phyloP scores from a whole-genome alignment of 2,329 filamentous ascomycete genomes.

The Beauveria brongniartii region DNA sequence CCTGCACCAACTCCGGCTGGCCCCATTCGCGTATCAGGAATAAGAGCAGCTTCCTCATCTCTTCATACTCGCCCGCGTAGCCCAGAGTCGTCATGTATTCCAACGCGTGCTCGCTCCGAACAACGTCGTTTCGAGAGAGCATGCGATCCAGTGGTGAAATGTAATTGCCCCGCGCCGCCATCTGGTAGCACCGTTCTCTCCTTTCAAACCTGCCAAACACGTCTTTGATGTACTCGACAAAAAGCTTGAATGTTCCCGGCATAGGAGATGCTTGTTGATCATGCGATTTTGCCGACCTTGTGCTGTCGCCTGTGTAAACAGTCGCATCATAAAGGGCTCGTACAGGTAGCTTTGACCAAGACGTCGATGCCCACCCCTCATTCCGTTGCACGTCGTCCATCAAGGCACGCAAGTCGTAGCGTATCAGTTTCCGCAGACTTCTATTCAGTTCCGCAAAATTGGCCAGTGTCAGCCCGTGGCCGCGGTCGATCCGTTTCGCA shows the following conservation, averaged over 20 bases:
- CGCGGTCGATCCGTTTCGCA: conserved; percentile 21
- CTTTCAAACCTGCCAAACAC: not conserved
- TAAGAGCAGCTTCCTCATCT: conserved; percentile 46
- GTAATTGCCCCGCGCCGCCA: conserved; percentile 14
- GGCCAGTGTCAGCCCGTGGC: conserved; percentile 17
- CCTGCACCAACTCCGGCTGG: conserved; percentile 24
- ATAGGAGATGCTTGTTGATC: not conserved
- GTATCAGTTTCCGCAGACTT: conserved; percentile 20
- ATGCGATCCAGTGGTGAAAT: conserved; percentile 26
- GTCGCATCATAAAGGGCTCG: not conserved
- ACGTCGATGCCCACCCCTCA: not conserved
- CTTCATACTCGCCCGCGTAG: conserved; percentile 48
- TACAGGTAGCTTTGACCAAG: not conserved
- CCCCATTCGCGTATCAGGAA: conserved; percentile 50
- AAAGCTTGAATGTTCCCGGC: not conserved
- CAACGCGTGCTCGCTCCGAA: conserved; percentile 35
- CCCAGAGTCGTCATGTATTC: conserved; percentile 57
- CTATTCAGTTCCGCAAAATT: conserved; percentile 19
- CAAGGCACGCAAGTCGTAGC: conserved; percentile 1
- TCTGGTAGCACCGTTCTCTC: conserved; percentile 8
- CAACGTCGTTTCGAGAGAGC: conserved; percentile 24
- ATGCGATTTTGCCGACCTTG: not conserved
- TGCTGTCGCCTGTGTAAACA: not conserved
- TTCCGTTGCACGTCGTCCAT: not conserved
- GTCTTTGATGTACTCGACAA: conserved; percentile 3